A percentile compares a stretch with the other conserved stretches of the same genome.
These are phyloP conservation scores for Bjerkandera adusta DNA, from an alignment of 1,284 basidiomycete species.

Conservation along the genomic window DNA sequence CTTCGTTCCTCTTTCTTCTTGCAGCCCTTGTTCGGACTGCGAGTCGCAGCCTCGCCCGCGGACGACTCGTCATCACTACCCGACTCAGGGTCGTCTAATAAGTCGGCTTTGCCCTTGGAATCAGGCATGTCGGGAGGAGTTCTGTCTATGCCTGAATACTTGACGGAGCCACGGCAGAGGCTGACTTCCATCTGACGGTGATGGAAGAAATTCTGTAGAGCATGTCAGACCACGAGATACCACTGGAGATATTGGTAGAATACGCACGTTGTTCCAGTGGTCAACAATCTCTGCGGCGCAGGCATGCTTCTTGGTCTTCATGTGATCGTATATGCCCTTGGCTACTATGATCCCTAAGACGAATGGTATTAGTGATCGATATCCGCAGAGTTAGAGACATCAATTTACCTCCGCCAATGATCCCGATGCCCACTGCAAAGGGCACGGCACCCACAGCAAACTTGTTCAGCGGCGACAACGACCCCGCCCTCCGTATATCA, in stretches of 20 bases:
- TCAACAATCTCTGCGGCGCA: constrained; percentile 31
- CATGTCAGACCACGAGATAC: not conserved
- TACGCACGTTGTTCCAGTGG: constrained; percentile 37
- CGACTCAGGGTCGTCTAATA: too few species aligned
- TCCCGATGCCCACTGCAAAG: not conserved
- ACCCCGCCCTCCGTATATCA: constrained; percentile 16
- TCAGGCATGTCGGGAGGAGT: not conserved
- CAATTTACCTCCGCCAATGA: not conserved
- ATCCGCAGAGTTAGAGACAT: not conserved
- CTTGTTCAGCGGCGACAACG: constrained; percentile 7
- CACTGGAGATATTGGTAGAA: not conserved
- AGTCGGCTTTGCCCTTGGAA: not conserved
- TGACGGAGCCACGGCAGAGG: constrained; percentile 30
- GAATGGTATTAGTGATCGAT: not conserved
- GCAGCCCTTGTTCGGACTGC: not conserved
- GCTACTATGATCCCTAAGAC: constrained; percentile 10
- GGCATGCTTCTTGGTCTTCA: constrained; percentile 16
- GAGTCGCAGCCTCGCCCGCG: not conserved
- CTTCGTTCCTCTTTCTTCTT: not conserved
- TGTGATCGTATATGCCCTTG: constrained; percentile 17
- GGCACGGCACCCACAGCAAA: constrained; percentile 15
- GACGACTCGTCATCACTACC: not conserved
- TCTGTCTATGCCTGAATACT: constrained; percentile 5
- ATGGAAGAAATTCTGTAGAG: constrained; percentile 35
- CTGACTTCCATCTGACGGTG: constrained; percentile 33